These are phyloP conservation scores for Calonectria multiphialidica DNA, from an alignment of 2,329 filamentous ascomycete species.

Conservation along the genomic window DNA sequence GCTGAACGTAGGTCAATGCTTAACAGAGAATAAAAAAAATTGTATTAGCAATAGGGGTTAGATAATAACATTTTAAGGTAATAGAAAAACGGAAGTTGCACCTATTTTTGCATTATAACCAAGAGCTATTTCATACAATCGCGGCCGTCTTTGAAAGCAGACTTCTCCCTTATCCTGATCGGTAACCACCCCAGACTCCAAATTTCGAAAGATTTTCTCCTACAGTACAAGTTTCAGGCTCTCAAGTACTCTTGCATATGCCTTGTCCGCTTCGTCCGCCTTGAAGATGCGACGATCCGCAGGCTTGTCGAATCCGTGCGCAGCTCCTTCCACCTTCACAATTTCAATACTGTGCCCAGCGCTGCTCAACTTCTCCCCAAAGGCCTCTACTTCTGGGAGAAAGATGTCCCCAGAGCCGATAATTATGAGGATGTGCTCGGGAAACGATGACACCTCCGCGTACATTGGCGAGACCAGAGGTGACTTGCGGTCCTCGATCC, in stretches of 20 bases:
- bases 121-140: no score
- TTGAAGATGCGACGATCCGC: not conserved
- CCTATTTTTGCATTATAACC: no score
- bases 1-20: no score
- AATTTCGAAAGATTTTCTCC: not conserved
- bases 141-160: no score
- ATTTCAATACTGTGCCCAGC: not conserved
- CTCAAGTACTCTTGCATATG: not conserved
- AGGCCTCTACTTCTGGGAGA: not conserved
- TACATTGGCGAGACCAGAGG: not conserved
- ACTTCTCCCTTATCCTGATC: no score
- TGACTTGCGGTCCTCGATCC: not conserved
- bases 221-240: not conserved
- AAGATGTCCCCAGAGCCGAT: not conserved
- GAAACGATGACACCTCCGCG: not conserved
- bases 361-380: not conserved
- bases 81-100: no score
- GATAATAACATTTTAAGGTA: no score
- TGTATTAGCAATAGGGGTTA: no score
- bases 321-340: not conserved
- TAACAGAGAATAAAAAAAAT: no score
- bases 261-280: not conserved
- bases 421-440: not conserved
- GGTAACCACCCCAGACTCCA: no score
- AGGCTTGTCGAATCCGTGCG: not conserved